These are phyloP conservation scores for Melanogaster broomeanus DNA, from an alignment of 768 basidiomycete genomes.

Conservation along the genomic window DNA sequence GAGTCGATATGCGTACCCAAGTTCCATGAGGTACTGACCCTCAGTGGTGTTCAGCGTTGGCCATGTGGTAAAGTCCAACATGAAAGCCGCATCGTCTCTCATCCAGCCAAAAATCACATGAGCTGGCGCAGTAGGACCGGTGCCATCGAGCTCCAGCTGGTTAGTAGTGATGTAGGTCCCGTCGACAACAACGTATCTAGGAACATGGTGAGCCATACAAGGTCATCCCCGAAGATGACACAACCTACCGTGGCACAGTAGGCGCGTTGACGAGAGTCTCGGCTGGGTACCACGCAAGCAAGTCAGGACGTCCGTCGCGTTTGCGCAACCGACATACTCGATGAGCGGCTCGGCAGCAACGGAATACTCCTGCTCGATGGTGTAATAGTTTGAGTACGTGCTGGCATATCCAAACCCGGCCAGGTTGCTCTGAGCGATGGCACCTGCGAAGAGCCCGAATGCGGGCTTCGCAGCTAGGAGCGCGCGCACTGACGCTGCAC, in stretches of 20 bases:
- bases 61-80: too few relatives aligned
- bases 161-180: slow-evolving; percentile 44
- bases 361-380: slow-evolving; percentile 39
- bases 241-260: slow-evolving; percentile 1
- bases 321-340: slow-evolving; percentile 40
- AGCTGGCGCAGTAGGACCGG: too few relatives aligned
- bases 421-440: slow-evolving; percentile 48
- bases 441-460: slow-evolving; percentile 40
- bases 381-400: slow-evolving; percentile 51
- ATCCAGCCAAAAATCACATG: too few relatives aligned
- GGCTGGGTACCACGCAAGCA: slow-evolving; percentile 6
- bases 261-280: slow-evolving; percentile 8
- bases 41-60: too few relatives aligned
- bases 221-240: slow-evolving; percentile 8
- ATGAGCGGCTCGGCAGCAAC: slow-evolving; percentile 39
- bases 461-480: slow-evolving; percentile 37
- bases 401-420: slow-evolving; percentile 49
- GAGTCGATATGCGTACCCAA: background rate
- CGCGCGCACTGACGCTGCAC: slow-evolving; percentile 45
- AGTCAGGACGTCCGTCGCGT: slow-evolving; percentile 4
- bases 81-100: too few relatives aligned
- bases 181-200: slow-evolving; percentile 45
- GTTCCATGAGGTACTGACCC: too few relatives aligned
- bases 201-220: background rate
- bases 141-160: too few relatives aligned